phyloP scores from a whole-genome alignment of 345 rosid species.

The Schrenkiella parvula region DNA sequence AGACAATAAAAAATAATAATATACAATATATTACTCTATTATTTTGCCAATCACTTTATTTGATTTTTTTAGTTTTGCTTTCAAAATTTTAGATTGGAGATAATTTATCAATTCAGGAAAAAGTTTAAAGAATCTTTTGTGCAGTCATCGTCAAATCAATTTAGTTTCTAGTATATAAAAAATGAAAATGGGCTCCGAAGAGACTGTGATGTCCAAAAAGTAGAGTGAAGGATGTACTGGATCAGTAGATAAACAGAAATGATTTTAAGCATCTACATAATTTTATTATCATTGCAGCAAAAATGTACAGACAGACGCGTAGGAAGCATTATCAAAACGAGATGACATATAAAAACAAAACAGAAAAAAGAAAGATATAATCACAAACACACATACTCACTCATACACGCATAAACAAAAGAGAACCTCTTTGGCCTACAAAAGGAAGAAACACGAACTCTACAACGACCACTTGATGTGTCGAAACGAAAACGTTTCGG shows the following conservation, averaged over 20 bases:
- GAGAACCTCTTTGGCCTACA: conserved; percentile 10
- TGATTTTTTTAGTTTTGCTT: neutral
- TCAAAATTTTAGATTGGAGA: neutral
- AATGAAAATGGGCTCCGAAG: neutral
- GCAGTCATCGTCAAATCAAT: neutral
- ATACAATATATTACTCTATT: too few relatives aligned
- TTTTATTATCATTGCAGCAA: conserved; percentile 21
- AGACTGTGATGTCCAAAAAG: neutral
- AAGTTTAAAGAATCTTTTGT: neutral
- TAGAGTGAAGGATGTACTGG: neutral
- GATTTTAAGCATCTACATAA: neutral
- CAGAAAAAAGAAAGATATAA: neutral
- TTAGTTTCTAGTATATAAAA: neutral
- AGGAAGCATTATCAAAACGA: neutral
- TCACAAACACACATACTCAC: neutral
- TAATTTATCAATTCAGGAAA: neutral
- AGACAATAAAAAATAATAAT: too few relatives aligned
- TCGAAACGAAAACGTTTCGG: neutral
- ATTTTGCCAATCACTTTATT: neutral
- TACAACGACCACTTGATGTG: conserved; percentile 1
- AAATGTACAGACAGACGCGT: conserved; percentile 22
- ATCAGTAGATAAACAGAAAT: neutral
- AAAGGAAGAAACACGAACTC: neutral
- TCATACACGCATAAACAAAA: conserved; percentile 3
- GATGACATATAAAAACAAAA: neutral